These are phyloP conservation scores for Orychophragmus violaceus DNA, from an alignment of 345 rosid species.

Conservation along the genomic window DNA sequence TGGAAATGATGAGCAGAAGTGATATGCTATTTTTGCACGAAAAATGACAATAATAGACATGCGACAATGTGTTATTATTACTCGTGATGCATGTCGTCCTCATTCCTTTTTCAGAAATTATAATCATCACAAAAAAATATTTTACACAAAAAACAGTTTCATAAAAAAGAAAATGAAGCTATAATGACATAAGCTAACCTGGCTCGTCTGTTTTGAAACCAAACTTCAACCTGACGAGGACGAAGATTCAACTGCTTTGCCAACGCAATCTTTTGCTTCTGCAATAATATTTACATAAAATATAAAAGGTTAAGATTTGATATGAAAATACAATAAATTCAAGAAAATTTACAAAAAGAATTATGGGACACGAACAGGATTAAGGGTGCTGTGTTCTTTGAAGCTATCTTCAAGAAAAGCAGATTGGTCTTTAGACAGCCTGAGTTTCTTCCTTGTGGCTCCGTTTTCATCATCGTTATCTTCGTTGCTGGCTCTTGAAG, in stretches of 20 bases:
- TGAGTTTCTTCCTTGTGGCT: slow-evolving; percentile 81
- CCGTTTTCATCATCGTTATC: slow-evolving; percentile 66
- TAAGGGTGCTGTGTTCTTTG: slow-evolving; percentile 81
- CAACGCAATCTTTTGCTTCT: slow-evolving; percentile 80
- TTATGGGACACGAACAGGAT: slow-evolving; percentile 57
- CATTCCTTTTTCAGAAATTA: slow-evolving; percentile 20
- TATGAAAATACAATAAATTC: background rate
- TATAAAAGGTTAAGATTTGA: background rate
- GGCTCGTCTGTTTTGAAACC: slow-evolving; percentile 98
- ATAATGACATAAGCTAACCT: slow-evolving; percentile 39
- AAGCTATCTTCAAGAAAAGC: slow-evolving; percentile 94
- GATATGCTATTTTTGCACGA: slow-evolving; percentile 22
- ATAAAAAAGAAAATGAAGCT: background rate
- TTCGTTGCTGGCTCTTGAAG: slow-evolving; percentile 75
- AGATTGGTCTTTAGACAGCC: slow-evolving; percentile 85
- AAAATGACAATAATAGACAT: slow-evolving; percentile 28
- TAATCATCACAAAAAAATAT: slow-evolving; percentile 12
- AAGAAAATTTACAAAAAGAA: background rate
- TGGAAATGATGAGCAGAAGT: slow-evolving; percentile 29
- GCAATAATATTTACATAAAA: background rate
- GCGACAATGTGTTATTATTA: slow-evolving; percentile 31
- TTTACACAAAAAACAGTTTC: background rate
- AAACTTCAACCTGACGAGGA: slow-evolving; percentile 93
- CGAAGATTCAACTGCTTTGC: slow-evolving; percentile 87
- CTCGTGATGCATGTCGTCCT: slow-evolving; percentile 34